Percentiles rank a stretch among this genome's conserved stretches.
Evolutionary conservation across 768 basidiomycete genomes (phyloP).

Genomic region (Suillus discolor): DNA sequence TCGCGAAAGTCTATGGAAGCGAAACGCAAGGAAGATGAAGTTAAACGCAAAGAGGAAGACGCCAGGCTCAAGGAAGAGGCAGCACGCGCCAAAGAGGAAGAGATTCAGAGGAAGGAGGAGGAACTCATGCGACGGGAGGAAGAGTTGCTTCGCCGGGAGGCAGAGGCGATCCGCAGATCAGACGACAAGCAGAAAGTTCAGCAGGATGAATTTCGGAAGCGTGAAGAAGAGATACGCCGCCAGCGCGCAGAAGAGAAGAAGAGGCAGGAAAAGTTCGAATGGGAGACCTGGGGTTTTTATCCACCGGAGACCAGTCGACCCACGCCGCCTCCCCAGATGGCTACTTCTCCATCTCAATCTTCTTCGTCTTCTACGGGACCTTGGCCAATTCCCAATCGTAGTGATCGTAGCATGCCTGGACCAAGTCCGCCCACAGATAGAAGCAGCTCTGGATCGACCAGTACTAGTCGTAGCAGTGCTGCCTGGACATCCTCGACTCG

Average conservation of each 20-base stretch:
- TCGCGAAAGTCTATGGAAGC: conserved; percentile 30
- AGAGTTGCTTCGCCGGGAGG: conserved; percentile 32
- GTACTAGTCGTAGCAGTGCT: conserved; percentile 31
- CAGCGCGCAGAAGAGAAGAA: conserved; percentile 34
- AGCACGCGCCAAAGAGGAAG: conserved; percentile 28
- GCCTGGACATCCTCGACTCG: conserved; percentile 33
- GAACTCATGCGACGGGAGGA: conserved; percentile 34
- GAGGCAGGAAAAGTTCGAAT: conserved; percentile 24
- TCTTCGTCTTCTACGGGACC: conserved; percentile 27
- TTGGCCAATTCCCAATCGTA: conserved; percentile 35
- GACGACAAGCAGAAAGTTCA: conserved; percentile 26
- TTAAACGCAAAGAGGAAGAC: conserved; percentile 29
- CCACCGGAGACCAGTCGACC: conserved; percentile 24
- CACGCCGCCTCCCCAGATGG: conserved; percentile 20
- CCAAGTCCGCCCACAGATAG: conserved; percentile 35
- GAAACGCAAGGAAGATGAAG: conserved; percentile 26
- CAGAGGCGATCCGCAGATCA: conserved; percentile 33
- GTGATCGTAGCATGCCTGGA: conserved; percentile 34
- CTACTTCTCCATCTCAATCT: conserved; percentile 28
- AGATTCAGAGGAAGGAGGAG: conserved; percentile 28
- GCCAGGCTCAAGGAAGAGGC: conserved; percentile 25
- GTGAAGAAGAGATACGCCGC: conserved; percentile 33
- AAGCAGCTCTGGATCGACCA: conserved; percentile 29
- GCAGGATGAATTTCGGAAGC: conserved; percentile 32
- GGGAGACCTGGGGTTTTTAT: conserved; percentile 29